A percentile compares a stretch with the other conserved stretches of the same genome.
Conservation (phyloP, 2,329 filamentous ascomycete species). For the Cercospora citrullina region DNA sequence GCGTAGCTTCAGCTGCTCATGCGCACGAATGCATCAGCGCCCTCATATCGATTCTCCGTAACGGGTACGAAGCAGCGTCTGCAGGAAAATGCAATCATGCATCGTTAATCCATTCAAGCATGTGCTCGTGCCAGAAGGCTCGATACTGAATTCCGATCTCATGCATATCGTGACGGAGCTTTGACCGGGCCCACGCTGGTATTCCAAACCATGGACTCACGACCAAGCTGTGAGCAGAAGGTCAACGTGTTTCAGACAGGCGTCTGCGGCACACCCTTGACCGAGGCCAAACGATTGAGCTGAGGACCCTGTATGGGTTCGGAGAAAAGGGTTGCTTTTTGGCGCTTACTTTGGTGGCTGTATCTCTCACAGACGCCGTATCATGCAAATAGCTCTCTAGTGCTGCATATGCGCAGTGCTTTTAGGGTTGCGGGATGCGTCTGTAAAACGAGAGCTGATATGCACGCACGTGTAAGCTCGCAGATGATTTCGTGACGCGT, state of each 20-base stretch:
- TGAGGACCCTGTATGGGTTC: not conserved
- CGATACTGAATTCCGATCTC: not conserved
- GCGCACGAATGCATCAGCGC: not conserved
- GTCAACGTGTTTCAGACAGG: not conserved
- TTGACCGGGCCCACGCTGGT: not conserved
- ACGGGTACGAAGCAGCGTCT: not conserved
- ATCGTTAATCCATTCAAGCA: not conserved
- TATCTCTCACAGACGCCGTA: not conserved
- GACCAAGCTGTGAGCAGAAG: not conserved
- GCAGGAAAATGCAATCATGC: not conserved
- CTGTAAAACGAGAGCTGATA: not conserved
- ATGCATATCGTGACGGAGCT: not conserved
- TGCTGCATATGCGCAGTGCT: not conserved
- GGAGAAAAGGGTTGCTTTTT: not conserved
- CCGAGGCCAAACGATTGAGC: not conserved
- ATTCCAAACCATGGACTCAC: not conserved
- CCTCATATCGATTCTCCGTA: not conserved
- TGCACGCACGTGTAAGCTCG: not conserved
- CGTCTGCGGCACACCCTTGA: not conserved
- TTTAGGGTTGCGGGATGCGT: not conserved
- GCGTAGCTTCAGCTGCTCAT: not conserved
- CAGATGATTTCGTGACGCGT: not conserved
- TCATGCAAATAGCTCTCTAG: not conserved
- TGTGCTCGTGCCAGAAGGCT: not conserved
- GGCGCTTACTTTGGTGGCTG: not conserved